Evolutionary conservation across 345 rosid species (phyloP).

Genomic region (Bruguiera gymnorhiza): DNA sequence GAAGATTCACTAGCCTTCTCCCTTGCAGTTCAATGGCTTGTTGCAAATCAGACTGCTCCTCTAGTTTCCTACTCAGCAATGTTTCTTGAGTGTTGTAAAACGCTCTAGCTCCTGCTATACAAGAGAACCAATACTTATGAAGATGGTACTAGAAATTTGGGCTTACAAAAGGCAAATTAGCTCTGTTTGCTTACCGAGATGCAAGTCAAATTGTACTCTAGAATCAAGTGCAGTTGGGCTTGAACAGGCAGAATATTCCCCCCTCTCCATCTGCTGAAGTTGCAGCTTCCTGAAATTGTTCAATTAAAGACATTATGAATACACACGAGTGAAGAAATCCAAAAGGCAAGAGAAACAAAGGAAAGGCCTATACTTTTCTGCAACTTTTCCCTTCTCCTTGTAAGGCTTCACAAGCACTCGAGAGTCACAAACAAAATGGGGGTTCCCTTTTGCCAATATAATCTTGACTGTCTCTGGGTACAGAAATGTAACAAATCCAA

Average conservation of each 20-base stretch:
- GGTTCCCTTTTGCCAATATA: conserved; percentile 82
- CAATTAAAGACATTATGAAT: conserved; percentile 13
- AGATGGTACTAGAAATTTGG: not conserved
- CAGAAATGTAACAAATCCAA: conserved; percentile 93
- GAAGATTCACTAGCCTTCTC: conserved; percentile 68
- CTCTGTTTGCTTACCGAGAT: conserved; percentile 48
- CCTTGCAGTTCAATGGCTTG: conserved; percentile 82
- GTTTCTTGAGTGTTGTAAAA: conserved; percentile 52
- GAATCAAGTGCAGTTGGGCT: conserved; percentile 59
- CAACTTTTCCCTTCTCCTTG: conserved; percentile 91
- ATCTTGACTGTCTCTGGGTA: conserved; percentile 77
- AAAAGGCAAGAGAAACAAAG: not conserved
- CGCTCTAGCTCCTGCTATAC: conserved; percentile 54
- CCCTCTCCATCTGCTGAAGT: conserved; percentile 66
- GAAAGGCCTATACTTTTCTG: conserved; percentile 52
- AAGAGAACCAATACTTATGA: conserved; percentile 1
- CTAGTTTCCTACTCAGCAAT: conserved; percentile 60
- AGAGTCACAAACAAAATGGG: conserved; percentile 90
- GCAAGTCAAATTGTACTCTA: conserved; percentile 58
- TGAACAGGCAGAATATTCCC: conserved; percentile 66
- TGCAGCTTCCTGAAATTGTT: conserved; percentile 67
- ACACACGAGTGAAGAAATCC: conserved; percentile 5
- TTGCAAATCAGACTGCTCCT: conserved; percentile 80
- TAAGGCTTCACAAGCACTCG: conserved; percentile 96
- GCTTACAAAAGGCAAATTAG: not conserved